A percentile compares a stretch with the other conserved stretches of the same genome.
These are phyloP conservation scores for Solanum appendiculatum DNA, from an alignment of 257 asterid species.

Conservation along the genomic window DNA sequence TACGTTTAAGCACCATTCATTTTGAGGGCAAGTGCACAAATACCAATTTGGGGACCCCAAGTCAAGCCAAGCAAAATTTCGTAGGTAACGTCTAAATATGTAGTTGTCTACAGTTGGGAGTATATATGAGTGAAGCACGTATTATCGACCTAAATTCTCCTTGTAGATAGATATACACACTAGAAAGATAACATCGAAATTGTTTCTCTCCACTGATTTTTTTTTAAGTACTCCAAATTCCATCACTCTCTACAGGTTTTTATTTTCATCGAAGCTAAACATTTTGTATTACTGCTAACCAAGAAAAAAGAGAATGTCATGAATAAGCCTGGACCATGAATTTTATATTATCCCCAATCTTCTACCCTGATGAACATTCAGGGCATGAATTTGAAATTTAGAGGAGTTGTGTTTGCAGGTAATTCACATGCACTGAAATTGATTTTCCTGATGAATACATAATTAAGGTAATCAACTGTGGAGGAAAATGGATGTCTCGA, in stretches of 20 bases:
- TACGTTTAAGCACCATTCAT: no score
- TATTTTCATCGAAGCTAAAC: neutral
- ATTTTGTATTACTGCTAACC: neutral
- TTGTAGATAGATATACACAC: neutral
- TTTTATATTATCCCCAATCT: neutral
- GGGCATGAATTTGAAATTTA: no score
- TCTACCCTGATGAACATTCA: neutral
- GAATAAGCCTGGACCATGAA: neutral
- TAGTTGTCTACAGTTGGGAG: no score
- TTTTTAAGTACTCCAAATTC: neutral
- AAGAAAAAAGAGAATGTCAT: no score
- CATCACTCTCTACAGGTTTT: neutral
- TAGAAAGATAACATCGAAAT: neutral
- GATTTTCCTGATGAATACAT: neutral
- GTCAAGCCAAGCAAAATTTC: no score
- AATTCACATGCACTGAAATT: neutral
- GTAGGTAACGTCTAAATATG: no score
- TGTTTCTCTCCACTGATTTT: neutral
- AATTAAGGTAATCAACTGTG: neutral
- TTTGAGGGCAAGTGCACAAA: no score
- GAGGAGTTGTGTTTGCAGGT: no score
- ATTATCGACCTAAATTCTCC: neutral
- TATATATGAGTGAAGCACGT: no score
- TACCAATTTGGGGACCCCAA: no score
- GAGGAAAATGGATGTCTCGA: no score